Base-by-base conservation (phyloP, 192 early-diverging fungal species). In the Phycomyces nitens region DNA sequence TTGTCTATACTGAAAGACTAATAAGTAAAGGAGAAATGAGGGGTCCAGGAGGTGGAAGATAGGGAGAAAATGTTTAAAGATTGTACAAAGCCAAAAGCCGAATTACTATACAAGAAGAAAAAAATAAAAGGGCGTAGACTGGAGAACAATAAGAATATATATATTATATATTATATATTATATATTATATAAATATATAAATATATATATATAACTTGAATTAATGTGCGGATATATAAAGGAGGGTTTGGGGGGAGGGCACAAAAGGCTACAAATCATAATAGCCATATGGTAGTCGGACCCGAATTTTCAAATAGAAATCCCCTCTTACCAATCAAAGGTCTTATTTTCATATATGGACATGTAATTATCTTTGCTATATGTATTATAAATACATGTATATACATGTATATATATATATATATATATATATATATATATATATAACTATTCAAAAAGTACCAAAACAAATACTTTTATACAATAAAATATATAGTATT, bases 31-130 rank as follows among this genome's bases (percentile, higher is more conserved):
- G 41, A 42, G 38, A 59, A 44, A 59, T 42, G 57, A 10, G 12
- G 23, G 41, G 38, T 59, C 44, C 44, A 34, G 29, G 29, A 34
- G 23, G 20, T 22, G 23, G 54, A 12, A 56, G 34, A 56, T 29
- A 29, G 34, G 26, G 51, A 65, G 64, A 42, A 54, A 38, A 16
- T 29, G 55, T 56, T 56, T 56, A 56, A 56, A 56, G 34, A 29
- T 56, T 56, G 54, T 56, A 56, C 24, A 23, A 23, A 56, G 54
- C 34, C 18, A 27, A 29, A 56, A 56, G 34, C n/a, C n/a, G n/a
- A n/a, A n/a, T n/a, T n/a, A n/a, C n/a, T n/a, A n/a, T n/a, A n/a
- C n/a, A n/a, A n/a, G n/a, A n/a, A n/a, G n/a, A n/a, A n/a, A n/a
- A n/a, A n/a, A n/a, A n/a, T n/a, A n/a, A n/a, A n/a, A n/a, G n/a